These are phyloP conservation scores for Massarina eburnea DNA, from an alignment of 2,329 filamentous ascomycete species.

Conservation along the genomic window DNA sequence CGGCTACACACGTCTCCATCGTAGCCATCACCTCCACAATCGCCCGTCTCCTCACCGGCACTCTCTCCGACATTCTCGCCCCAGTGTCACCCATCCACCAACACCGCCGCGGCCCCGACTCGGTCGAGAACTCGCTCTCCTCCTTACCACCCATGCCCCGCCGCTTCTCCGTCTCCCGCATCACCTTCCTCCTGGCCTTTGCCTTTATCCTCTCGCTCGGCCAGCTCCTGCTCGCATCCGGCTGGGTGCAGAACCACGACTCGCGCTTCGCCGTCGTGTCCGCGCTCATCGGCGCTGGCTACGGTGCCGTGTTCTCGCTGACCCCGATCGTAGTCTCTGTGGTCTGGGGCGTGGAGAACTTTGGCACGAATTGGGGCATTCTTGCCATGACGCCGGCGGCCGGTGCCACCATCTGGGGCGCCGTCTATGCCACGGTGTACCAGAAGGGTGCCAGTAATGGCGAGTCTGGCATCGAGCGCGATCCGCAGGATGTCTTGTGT, in stretches of 20 bases:
- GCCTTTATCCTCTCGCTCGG: conserved; percentile 72
- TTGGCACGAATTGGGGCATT: conserved; percentile 97
- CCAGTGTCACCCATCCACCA: conserved; percentile 54
- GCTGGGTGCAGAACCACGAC: conserved; percentile 70
- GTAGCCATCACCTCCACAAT: conserved; percentile 87
- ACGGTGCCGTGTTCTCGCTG: conserved; percentile 87
- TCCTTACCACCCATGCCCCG: conserved; percentile 29
- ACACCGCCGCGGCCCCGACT: conserved; percentile 55
- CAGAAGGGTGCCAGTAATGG: conserved; percentile 61
- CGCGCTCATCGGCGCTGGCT: conserved; percentile 81
- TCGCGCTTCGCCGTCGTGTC: conserved; percentile 86
- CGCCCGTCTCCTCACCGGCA: conserved; percentile 87
- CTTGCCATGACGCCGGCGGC: conserved; percentile 87
- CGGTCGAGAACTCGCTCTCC: conserved; percentile 44
- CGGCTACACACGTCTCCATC: conserved; percentile 89
- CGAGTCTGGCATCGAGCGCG: conserved; percentile 32
- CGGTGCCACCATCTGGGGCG: conserved; percentile 85
- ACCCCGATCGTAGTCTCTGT: conserved; percentile 93
- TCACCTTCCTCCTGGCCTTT: conserved; percentile 77
- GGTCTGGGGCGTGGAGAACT: conserved; percentile 98
- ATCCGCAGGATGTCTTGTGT: conserved; percentile 63
- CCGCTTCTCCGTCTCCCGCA: conserved; percentile 68
- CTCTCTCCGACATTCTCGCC: conserved; percentile 86
- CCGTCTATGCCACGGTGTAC: conserved; percentile 83
- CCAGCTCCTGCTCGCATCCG: conserved; percentile 75